Conservation (phyloP, 768 basidiomycete genomes). For the Lyophyllum shimeji region DNA sequence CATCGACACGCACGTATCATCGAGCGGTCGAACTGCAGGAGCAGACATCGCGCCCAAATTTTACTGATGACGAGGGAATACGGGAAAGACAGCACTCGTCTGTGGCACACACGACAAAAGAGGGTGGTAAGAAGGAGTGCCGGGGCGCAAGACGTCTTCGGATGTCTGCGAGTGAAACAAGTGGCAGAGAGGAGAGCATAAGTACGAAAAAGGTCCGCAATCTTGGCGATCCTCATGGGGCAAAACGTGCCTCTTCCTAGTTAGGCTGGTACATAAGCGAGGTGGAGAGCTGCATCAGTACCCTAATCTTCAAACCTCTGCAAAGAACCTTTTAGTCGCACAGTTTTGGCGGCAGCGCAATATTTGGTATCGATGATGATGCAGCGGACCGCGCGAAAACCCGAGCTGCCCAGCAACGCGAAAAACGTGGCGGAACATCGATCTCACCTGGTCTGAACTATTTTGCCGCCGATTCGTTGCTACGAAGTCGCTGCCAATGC, state of each 20-base stretch:
- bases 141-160: not conserved
- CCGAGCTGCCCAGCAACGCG: too few relatives aligned
- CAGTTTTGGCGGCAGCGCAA: too few relatives aligned
- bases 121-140: not conserved
- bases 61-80: not conserved
- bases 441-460: not conserved
- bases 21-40: slow-evolving; percentile 1
- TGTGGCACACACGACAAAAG: not conserved
- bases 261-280: not conserved
- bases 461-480: not conserved
- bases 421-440: not conserved
- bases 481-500: not conserved
- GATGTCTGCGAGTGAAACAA: not conserved
- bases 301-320: not conserved
- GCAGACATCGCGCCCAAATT: not conserved
- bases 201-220: not conserved
- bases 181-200: not conserved
- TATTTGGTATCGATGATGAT: too few relatives aligned
- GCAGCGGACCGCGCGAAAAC: too few relatives aligned
- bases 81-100: not conserved
- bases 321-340: too few relatives aligned
- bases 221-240: not conserved
- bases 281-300: not conserved
- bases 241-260: not conserved
- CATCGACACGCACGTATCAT: slow-evolving; percentile 1